Base-by-base conservation (phyloP, 1,139 yeast species). In the Yamadazyma dendronema region DNA sequence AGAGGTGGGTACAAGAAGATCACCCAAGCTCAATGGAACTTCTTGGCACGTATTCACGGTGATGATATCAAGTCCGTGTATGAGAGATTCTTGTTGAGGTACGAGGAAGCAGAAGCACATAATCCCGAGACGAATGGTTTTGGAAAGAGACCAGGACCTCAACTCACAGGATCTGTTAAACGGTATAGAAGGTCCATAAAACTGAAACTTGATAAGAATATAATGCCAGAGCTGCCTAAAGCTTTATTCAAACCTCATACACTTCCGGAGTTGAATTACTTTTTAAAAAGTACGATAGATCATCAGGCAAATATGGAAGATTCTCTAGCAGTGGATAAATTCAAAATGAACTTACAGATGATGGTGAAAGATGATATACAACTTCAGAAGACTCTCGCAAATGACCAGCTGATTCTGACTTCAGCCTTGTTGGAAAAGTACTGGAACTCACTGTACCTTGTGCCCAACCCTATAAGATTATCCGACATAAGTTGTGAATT, bases 181-280 rank as follows among this genome's bases (percentile, higher is more conserved):
- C 69, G 68, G 31, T 72, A 62, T 45, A 59, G 54, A 35, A 59
- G 87, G 37, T 62, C 75, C 3, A 59, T 76, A 16, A 71, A 67
- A 40, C 39, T 65, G 3, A 65, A 77, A 30, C 50, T 67, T 3
- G 50, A 72, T 6, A 77, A 77, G 45, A 85, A 86, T 0, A 61
- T 77, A 30, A 54, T 64, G 27, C 60, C 78, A 2, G 68, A 72
- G 46, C 65, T 53, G 43, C 75, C 54, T 35, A 30, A 41, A 1
- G 40, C 42, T 4, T 61, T 60, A 28, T 42, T 48, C 11, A 46
- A 45, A 6, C 22, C 22, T 9, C 22, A 6, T 7, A 19, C 67
- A 1, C 55, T 50, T 33, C 48, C 61, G 17, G 65, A 64, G 36
- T 38, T 62, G 9, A 57, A 60, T 26, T 56, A 53, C 33, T 54